phyloP scores from a whole-genome alignment of 2,329 filamentous ascomycete species.

The Paecilomyces fulvus region DNA sequence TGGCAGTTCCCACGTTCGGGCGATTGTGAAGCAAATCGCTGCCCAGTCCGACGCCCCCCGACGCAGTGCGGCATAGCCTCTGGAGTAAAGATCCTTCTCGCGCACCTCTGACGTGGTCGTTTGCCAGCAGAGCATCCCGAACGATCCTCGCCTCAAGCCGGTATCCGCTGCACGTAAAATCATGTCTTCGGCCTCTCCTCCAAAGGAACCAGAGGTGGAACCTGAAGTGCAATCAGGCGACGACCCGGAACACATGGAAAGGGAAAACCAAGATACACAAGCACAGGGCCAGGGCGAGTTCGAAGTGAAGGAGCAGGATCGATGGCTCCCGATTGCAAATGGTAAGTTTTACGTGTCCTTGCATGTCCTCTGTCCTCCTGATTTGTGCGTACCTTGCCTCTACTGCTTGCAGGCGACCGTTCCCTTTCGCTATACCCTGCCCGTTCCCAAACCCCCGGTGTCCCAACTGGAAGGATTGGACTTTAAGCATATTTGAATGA shows the following conservation, averaged over 20 bases:
- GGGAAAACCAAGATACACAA: slow-evolving; percentile 58
- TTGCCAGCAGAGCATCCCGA: slow-evolving; percentile 30
- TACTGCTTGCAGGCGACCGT: slow-evolving; percentile 19
- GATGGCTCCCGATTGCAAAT: slow-evolving; percentile 99
- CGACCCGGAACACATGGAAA: slow-evolving; percentile 82
- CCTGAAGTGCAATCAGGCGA: slow-evolving; percentile 89
- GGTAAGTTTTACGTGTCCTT: slow-evolving; percentile 65
- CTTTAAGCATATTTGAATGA: slow-evolving; percentile 3
- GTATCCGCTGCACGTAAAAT: slow-evolving; percentile 47
- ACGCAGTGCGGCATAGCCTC: slow-evolving; percentile 19
- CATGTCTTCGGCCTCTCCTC: slow-evolving; percentile 94
- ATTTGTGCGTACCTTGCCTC: slow-evolving; percentile 45
- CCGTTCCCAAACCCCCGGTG: slow-evolving; percentile 1
- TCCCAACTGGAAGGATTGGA: slow-evolving; percentile 1
- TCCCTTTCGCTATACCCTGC: slow-evolving; percentile 21
- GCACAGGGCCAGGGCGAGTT: slow-evolving; percentile 76
- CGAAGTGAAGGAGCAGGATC: slow-evolving; percentile 98
- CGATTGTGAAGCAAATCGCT: slow-evolving; percentile 30
- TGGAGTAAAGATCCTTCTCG: slow-evolving; percentile 17
- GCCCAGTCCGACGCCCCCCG: slow-evolving; percentile 25
- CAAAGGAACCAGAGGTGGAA: slow-evolving; percentile 82
- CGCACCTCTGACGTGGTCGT: slow-evolving; percentile 38
- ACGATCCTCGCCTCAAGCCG: slow-evolving; percentile 26
- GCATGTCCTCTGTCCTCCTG: slow-evolving; percentile 32
- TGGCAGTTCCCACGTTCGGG: slow-evolving; percentile 17